These are phyloP conservation scores for Salix suchowensis DNA, from an alignment of 345 rosid species.

Conservation along the genomic window DNA sequence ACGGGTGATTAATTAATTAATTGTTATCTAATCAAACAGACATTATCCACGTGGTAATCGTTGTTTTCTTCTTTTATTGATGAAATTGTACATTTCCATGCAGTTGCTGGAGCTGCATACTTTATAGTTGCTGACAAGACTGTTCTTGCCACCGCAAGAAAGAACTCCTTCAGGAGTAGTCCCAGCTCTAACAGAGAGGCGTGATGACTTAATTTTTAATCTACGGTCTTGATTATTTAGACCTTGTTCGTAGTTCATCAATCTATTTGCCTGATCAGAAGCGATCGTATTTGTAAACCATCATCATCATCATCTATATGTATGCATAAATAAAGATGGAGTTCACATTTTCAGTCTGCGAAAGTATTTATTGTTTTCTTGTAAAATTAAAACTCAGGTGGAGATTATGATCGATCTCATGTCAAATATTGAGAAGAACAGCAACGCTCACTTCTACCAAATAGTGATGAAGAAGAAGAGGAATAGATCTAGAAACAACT, in stretches of 20 bases:
- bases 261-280: neutral
- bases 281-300: neutral
- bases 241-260: neutral
- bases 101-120: constrained; percentile 86
- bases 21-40: neutral
- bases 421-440: too few species aligned
- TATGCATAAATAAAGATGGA: constrained; percentile 17
- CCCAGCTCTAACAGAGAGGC: constrained; percentile 5
- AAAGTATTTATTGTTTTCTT: neutral
- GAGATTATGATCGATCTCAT: neutral
- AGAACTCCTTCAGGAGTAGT: constrained; percentile 50
- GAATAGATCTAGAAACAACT: too few species aligned
- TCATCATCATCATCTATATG: neutral
- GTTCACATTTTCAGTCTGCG: neutral
- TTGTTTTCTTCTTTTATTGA: neutral
- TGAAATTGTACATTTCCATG: neutral
- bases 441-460: too few species aligned
- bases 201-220: neutral
- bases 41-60: neutral
- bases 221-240: neutral
- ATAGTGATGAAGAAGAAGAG: too few species aligned
- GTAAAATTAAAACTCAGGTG: neutral
- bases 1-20: constrained; percentile 30
- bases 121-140: constrained; percentile 96
- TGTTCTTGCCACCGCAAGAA: constrained; percentile 71